phyloP scores from a whole-genome alignment of 331 rosid species.

The Spiraea crenata region DNA sequence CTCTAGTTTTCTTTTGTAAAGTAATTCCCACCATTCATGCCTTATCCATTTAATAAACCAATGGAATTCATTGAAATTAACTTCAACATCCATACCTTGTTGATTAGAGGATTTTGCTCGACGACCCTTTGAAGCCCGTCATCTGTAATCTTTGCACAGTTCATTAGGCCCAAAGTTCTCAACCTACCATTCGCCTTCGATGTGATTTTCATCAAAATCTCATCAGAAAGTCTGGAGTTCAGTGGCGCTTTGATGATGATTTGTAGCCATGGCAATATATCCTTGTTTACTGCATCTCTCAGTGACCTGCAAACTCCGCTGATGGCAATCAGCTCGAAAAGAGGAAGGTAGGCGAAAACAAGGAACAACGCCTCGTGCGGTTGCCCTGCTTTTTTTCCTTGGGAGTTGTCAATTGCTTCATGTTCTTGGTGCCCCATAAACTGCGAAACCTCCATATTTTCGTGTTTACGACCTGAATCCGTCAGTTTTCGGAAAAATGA shows the following conservation, averaged over 20 bases:
- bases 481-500: too few species aligned
- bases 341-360: slow-evolving; percentile 55
- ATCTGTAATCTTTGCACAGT: slow-evolving; percentile 64
- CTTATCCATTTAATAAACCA: slow-evolving; percentile 27
- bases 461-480: not conserved
- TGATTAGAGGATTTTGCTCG: slow-evolving; percentile 52
- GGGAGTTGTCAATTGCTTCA: slow-evolving; percentile 28
- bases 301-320: slow-evolving; percentile 56
- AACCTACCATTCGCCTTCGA: slow-evolving; percentile 67
- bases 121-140: slow-evolving; percentile 55
- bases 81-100: slow-evolving; percentile 45
- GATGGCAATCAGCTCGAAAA: slow-evolving; percentile 57
- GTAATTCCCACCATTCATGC: slow-evolving; percentile 22
- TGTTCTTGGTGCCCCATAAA: not conserved
- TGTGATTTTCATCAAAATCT: slow-evolving; percentile 40
- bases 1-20: not conserved
- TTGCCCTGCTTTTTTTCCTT: slow-evolving; percentile 25
- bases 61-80: not conserved
- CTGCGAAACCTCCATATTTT: slow-evolving; percentile 20
- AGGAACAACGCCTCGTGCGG: slow-evolving; percentile 69
- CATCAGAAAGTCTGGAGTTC: slow-evolving; percentile 45
- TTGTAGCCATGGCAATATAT: slow-evolving; percentile 67
- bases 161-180: slow-evolving; percentile 48
- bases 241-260: slow-evolving; percentile 57
- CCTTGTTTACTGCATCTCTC: slow-evolving; percentile 56